phyloP scores from a whole-genome alignment of 805 yeast species.

The Spathaspora gorwiae region DNA sequence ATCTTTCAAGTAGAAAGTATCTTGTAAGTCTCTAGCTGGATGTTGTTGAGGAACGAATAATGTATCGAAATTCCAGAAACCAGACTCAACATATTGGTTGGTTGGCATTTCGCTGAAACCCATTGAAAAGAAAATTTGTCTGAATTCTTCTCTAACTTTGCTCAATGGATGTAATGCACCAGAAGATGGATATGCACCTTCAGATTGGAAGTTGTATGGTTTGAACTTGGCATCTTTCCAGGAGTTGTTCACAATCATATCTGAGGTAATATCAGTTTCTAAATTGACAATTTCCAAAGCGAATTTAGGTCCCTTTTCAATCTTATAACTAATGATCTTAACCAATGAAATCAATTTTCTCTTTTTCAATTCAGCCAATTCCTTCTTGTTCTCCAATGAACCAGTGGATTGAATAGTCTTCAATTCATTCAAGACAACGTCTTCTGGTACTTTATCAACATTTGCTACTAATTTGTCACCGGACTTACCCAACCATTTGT shows the following conservation, averaged over 20 bases:
- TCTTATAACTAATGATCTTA: constrained; percentile 70
- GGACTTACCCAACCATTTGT: constrained; percentile 90
- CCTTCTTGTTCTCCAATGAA: constrained; percentile 56
- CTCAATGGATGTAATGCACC: constrained; percentile 97
- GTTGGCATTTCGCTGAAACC: constrained; percentile 99
- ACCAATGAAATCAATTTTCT: constrained; percentile 76
- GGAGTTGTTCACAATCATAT: constrained; percentile 77
- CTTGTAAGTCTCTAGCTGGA: constrained; percentile 99
- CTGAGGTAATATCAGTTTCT: constrained; percentile 92
- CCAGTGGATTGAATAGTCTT: constrained; percentile 55
- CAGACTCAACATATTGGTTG: constrained; percentile 94
- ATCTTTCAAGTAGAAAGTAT: constrained; percentile 94
- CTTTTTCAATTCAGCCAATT: constrained; percentile 81
- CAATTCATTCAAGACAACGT: constrained; percentile 63
- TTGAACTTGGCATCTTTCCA: constrained; percentile 87
- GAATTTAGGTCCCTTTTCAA: constrained; percentile 80
- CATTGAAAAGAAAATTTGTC: constrained; percentile 95
- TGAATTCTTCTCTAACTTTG: constrained; percentile 95
- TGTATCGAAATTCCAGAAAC: constrained; percentile 98
- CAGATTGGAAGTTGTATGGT: constrained; percentile 93
- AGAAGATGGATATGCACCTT: constrained; percentile 78
- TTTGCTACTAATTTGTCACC: constrained; percentile 73
- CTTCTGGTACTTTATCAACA: constrained; percentile 54
- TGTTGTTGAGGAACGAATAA: constrained; percentile 98
- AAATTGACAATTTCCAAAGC: constrained; percentile 72